A percentile compares a stretch with the other conserved stretches of the same genome.
phyloP scores from a whole-genome alignment of 345 rosid genomes.

The Eucalyptus curtisii region DNA sequence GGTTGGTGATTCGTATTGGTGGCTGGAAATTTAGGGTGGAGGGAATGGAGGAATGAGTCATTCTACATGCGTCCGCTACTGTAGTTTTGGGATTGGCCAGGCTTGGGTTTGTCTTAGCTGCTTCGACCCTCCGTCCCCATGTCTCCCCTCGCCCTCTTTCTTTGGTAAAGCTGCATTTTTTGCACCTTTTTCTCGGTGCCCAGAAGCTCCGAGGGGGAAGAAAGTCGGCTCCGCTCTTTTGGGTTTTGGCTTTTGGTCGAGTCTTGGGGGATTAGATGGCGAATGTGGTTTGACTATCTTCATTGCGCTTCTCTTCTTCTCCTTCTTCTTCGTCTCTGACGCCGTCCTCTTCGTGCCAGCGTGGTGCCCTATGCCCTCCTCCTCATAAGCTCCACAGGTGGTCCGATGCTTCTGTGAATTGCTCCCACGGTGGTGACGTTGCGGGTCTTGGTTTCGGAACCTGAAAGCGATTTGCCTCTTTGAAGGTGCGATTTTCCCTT shows the following conservation, averaged over 20 bases:
- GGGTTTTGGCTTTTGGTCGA: neutral
- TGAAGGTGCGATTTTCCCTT: constrained; percentile 29
- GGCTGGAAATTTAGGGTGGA: no score
- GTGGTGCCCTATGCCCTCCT: constrained; percentile 1
- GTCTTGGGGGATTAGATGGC: constrained; percentile 30
- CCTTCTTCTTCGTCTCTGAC: constrained; percentile 13
- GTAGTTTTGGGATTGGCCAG: no score
- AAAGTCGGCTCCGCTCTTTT: neutral
- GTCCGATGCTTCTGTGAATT: constrained; percentile 13
- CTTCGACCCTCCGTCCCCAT: neutral
- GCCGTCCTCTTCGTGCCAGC: constrained; percentile 20
- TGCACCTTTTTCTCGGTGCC: neutral
- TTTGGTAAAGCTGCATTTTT: neutral
- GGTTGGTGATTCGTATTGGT: no score
- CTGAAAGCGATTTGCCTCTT: constrained; percentile 18
- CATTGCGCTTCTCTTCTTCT: constrained; percentile 28
- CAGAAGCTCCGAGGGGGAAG: neutral
- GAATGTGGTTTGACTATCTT: constrained; percentile 29
- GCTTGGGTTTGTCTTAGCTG: no score
- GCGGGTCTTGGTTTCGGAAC: constrained; percentile 4
- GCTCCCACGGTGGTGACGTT: neutral
- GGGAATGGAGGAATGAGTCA: no score
- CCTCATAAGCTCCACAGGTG: constrained; percentile 17
- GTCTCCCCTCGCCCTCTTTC: neutral
- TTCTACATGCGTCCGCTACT: no score